Conservation (phyloP, 768 basidiomycete genomes). For the Hemileccinum rubropunctum region DNA sequence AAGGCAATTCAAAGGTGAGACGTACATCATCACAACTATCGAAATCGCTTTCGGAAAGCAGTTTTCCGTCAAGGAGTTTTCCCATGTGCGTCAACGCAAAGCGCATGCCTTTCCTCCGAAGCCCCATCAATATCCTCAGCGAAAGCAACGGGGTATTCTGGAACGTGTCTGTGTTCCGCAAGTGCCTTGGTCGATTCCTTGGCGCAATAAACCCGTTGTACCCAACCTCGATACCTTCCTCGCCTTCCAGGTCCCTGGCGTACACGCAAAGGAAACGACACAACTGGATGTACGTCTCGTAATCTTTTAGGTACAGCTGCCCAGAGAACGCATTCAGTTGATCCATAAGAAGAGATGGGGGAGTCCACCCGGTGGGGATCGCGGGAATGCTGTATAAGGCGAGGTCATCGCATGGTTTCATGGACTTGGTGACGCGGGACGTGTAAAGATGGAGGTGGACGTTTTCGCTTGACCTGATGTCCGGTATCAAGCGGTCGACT, state of each 20-base stretch:
- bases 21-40: no score
- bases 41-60: no score
- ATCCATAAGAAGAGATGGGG: neutral
- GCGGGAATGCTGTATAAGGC: neutral
- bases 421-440: neutral
- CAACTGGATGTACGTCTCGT: neutral
- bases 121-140: no score
- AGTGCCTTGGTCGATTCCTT: no score
- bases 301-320: neutral
- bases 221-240: no score
- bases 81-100: no score
- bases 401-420: neutral
- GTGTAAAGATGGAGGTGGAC: neutral
- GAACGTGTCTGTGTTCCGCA: no score
- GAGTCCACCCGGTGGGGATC: neutral
- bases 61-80: no score
- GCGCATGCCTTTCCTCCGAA: no score
- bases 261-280: conserved; percentile 7
- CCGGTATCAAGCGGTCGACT: conserved; percentile 36
- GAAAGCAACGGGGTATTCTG: no score
- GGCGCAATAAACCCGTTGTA: no score
- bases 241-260: neutral
- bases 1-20: no score
- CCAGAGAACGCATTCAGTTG: neutral
- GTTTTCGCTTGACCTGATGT: conserved; percentile 26